Percentiles rank a stretch among this genome's conserved stretches.
These are phyloP conservation scores for Xylaria nigripes DNA, from an alignment of 495 filamentous ascomycete genomes.

Conservation along the genomic window DNA sequence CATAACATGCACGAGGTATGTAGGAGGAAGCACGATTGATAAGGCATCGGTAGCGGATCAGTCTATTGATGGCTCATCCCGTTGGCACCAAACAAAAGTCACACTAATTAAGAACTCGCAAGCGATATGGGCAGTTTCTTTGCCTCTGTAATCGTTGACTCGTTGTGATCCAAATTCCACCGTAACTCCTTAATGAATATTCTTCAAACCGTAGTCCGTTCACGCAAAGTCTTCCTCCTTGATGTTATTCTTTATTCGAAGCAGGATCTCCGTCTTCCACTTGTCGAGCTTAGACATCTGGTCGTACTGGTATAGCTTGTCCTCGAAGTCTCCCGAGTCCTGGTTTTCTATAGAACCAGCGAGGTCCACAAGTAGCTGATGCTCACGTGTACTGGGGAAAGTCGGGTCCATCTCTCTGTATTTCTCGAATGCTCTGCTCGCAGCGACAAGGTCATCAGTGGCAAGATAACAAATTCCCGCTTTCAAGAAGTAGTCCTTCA, in stretches of 20 bases:
- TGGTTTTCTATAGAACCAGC: slow-evolving; percentile 59
- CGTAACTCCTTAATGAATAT: slow-evolving; percentile 11
- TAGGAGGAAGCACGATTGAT: neutral
- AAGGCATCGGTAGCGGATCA: neutral
- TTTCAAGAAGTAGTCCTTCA: slow-evolving; percentile 91
- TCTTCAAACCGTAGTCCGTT: slow-evolving; percentile 3
- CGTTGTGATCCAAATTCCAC: slow-evolving; percentile 6
- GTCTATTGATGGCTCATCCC: neutral
- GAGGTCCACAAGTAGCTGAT: slow-evolving; percentile 69
- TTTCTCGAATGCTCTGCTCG: slow-evolving; percentile 65
- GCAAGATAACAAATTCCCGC: slow-evolving; percentile 78
- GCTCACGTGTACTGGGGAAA: slow-evolving; percentile 68
- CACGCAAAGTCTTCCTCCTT: slow-evolving; percentile 54
- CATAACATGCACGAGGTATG: neutral
- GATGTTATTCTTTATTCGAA: slow-evolving; percentile 74
- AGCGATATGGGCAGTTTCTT: slow-evolving; percentile 1
- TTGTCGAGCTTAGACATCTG: slow-evolving; percentile 86
- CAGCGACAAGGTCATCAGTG: slow-evolving; percentile 63
- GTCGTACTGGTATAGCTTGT: slow-evolving; percentile 80
- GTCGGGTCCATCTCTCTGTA: slow-evolving; percentile 75
- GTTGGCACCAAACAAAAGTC: neutral
- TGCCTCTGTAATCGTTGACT: slow-evolving; percentile 1
- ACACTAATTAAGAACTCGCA: slow-evolving; percentile 5
- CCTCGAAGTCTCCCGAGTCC: slow-evolving; percentile 72
- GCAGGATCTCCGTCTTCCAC: slow-evolving; percentile 85